Conservation (phyloP, 2,329 filamentous ascomycete species). For the Penicillium sp. region DNA sequence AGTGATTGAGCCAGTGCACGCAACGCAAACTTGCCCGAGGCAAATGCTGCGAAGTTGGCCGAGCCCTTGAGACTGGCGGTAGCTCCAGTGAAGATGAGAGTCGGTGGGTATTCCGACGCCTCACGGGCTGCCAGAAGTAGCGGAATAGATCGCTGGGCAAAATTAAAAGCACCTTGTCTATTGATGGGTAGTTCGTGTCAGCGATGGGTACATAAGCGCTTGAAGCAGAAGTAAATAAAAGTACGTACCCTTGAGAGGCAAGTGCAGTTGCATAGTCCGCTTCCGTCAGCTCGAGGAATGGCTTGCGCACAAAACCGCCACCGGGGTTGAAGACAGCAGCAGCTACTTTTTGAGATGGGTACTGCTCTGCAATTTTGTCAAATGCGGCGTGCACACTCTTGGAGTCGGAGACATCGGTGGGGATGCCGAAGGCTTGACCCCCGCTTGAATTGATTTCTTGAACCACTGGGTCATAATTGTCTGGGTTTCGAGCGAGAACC, state of each 20-base stretch:
- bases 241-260: conserved; percentile 51
- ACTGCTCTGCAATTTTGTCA: conserved; percentile 55
- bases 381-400: conserved; percentile 57
- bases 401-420: conserved; percentile 58
- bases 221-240: not conserved
- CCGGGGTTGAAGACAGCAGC: conserved; percentile 64
- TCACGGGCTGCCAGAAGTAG: conserved; percentile 63
- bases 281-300: conserved; percentile 61
- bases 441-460: conserved; percentile 61
- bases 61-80: conserved; percentile 77
- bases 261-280: conserved; percentile 57
- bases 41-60: conserved; percentile 69
- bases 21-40: conserved; percentile 77
- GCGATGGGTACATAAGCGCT: not conserved
- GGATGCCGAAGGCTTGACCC: conserved; percentile 62
- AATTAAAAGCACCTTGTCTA: conserved; percentile 68
- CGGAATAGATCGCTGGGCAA: conserved; percentile 71
- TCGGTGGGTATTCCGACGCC: conserved; percentile 64
- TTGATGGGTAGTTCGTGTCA: not conserved
- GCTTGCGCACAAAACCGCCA: conserved; percentile 59
- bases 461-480: conserved; percentile 57
- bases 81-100: conserved; percentile 82
- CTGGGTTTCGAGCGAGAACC: conserved; percentile 59
- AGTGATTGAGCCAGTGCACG: conserved; percentile 73
- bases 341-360: conserved; percentile 46